Evolutionary conservation across 305 asterid genomes (phyloP).

Genomic region (Rubia balearica): DNA sequence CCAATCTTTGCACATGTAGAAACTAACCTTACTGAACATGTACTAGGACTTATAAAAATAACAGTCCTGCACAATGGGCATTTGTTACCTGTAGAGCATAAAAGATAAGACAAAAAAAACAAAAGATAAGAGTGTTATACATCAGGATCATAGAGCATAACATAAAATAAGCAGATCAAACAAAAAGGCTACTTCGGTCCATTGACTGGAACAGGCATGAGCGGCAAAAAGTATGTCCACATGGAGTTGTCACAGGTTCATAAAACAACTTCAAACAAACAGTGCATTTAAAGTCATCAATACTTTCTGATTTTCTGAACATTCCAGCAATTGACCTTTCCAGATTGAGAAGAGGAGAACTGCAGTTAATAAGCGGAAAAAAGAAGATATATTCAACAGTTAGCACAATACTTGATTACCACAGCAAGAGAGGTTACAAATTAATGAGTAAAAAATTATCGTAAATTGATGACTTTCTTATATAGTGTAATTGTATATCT

Average conservation of each 20-base stretch:
- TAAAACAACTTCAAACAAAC: slow-evolving; percentile 81
- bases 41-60: slow-evolving; percentile 70
- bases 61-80: slow-evolving; percentile 97
- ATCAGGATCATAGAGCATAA: not conserved
- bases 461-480: not conserved
- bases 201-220: slow-evolving; percentile 93
- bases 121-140: not conserved
- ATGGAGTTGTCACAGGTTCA: slow-evolving; percentile 93
- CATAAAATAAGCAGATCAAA: slow-evolving; percentile 13
- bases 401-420: not conserved
- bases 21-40: slow-evolving; percentile 81
- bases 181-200: slow-evolving; percentile 68
- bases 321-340: slow-evolving; percentile 40
- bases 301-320: slow-evolving; percentile 45
- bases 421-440: not conserved
- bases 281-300: slow-evolving; percentile 96
- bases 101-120: slow-evolving; percentile 9
- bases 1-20: slow-evolving; percentile 10
- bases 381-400: slow-evolving; percentile 11
- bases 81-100: slow-evolving; percentile 64
- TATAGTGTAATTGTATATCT: not conserved
- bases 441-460: not conserved
- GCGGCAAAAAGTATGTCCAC: slow-evolving; percentile 98
- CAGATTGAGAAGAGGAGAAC: slow-evolving; percentile 56
- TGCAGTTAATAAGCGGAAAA: slow-evolving; percentile 24